A percentile compares a stretch with the other conserved stretches of the same genome.
Evolutionary conservation across 1,139 yeast species (phyloP).

Genomic region (Yamadazyma spencermartinsiae): DNA sequence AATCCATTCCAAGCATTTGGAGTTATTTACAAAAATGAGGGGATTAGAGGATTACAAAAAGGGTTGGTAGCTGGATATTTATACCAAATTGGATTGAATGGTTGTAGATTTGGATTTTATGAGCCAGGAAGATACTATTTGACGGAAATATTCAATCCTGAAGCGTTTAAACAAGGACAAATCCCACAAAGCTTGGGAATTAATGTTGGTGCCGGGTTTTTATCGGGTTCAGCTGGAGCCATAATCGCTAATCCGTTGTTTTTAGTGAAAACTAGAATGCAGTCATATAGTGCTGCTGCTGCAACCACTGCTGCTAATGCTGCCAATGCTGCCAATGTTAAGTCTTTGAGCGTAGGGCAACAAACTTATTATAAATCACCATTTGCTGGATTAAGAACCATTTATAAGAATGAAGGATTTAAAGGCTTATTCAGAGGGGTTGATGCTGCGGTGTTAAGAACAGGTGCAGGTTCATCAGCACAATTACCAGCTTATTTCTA

Average conservation of each 20-base stretch:
- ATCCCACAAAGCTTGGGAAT: slow-evolving; percentile 61
- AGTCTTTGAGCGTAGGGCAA: too few species aligned
- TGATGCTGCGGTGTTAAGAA: slow-evolving; percentile 90
- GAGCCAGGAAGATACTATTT: slow-evolving; percentile 75
- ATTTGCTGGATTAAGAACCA: slow-evolving; percentile 64
- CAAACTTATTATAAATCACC: slow-evolving; percentile 82
- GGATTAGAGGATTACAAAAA: slow-evolving; percentile 82
- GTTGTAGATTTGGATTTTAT: slow-evolving; percentile 90
- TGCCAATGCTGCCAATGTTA: slow-evolving; percentile 35
- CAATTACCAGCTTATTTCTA: slow-evolving; percentile 91
- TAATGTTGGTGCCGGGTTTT: slow-evolving; percentile 80
- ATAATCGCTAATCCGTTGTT: slow-evolving; percentile 87
- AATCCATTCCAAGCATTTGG: slow-evolving; percentile 85
- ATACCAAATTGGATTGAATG: slow-evolving; percentile 88
- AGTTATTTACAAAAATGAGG: slow-evolving; percentile 78
- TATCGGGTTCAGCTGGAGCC: slow-evolving; percentile 90
- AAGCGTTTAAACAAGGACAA: slow-evolving; percentile 33
- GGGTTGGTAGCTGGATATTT: slow-evolving; percentile 82
- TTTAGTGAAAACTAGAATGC: slow-evolving; percentile 93
- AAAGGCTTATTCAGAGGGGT: slow-evolving; percentile 85
- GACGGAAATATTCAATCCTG: slow-evolving; percentile 59
- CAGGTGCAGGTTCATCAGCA: slow-evolving; percentile 95
- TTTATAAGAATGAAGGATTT: slow-evolving; percentile 69
- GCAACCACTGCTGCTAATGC: slow-evolving; percentile 19
- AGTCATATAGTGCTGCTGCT: slow-evolving; percentile 55